Base-by-base conservation (phyloP, 805 yeast genomes). In the Pichia ethanolica region DNA sequence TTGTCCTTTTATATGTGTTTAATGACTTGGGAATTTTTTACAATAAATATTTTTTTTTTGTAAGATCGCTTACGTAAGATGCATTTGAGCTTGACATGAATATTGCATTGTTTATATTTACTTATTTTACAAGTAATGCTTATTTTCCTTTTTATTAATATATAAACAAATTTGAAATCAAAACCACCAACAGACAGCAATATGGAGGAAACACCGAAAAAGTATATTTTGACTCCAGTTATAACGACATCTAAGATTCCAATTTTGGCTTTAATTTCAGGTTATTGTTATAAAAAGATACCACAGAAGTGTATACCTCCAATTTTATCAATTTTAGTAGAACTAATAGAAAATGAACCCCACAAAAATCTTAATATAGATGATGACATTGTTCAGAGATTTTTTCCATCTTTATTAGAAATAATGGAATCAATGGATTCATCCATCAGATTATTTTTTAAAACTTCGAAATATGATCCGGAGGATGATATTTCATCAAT, bases 161-260 rank as follows among this genome's bases (percentile, higher is more conserved):
- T n/a, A n/a, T n/a, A n/a, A n/a, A n/a, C n/a, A n/a, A n/a, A n/a
- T n/a, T n/a, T n/a, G n/a, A n/a, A n/a, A n/a, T n/a, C n/a, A n/a
- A n/a, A n/a, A n/a, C n/a, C n/a, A n/a, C n/a, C n/a, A n/a, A n/a
- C n/a, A n/a, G n/a, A n/a, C n/a, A n/a, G n/a, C n/a, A n/a, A n/a
- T n/a, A 51, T 39, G 42, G 33, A 39, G 34, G 48, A 47, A 3
- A 42, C 45, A 10, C 3, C 41, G 7, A 25, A 30, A 25, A 53
- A 48, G 30, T 44, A 59, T 35, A 53, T 62, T 3, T 44, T 74
- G 26, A 68, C 75, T 1, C 70, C 73, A 3, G 58, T 68, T 1
- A 54, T 82, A 30, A 75, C 83, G 6, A 81, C 86, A 0, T 73
- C 77, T 49, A 79, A 78, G 54, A 63, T 82, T 0, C 77, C 81